phyloP scores from a whole-genome alignment of 768 basidiomycete species.

The Mrakia hoshinonis region DNA sequence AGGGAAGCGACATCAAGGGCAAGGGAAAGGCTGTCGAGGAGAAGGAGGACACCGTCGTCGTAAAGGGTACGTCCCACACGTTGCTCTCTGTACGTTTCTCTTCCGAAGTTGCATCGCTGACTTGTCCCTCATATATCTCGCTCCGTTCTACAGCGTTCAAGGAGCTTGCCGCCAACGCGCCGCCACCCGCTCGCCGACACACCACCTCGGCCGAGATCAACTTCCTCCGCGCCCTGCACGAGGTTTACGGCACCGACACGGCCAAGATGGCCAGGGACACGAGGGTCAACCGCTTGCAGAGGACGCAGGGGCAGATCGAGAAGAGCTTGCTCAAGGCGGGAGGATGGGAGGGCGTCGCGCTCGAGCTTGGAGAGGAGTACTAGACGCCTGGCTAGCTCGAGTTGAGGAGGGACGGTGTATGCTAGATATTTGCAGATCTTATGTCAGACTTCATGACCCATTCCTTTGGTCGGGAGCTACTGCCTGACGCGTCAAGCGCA shows the following conservation, averaged over 20 bases:
- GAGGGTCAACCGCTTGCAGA: constrained; percentile 71
- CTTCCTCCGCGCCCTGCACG: constrained; percentile 59
- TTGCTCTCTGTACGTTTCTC: neutral
- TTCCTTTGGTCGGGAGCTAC: too few species aligned
- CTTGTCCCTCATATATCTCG: neutral
- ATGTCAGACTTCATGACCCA: too few species aligned
- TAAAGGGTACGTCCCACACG: constrained; percentile 15
- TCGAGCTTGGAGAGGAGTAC: constrained; percentile 9
- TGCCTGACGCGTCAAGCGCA: too few species aligned
- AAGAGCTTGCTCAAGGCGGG: constrained; percentile 24
- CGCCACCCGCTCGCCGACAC: constrained; percentile 49
- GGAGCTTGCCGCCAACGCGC: constrained; percentile 48
- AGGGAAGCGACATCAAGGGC: constrained; percentile 23
- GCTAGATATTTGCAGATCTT: too few species aligned
- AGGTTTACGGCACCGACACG: constrained; percentile 62
- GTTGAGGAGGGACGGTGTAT: too few species aligned
- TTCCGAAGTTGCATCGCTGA: neutral
- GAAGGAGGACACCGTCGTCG: constrained; percentile 31
- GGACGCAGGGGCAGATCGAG: constrained; percentile 66
- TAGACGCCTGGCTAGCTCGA: neutral
- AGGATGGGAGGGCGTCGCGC: constrained; percentile 26
- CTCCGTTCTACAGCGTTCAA: constrained; percentile 50
- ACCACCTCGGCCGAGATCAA: constrained; percentile 57
- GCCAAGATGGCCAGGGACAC: constrained; percentile 70
- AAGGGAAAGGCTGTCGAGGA: constrained; percentile 27